These are phyloP conservation scores for Cenchrus fungigraminus DNA, from an alignment of 176 grass and related monocot species.

Conservation along the genomic window DNA sequence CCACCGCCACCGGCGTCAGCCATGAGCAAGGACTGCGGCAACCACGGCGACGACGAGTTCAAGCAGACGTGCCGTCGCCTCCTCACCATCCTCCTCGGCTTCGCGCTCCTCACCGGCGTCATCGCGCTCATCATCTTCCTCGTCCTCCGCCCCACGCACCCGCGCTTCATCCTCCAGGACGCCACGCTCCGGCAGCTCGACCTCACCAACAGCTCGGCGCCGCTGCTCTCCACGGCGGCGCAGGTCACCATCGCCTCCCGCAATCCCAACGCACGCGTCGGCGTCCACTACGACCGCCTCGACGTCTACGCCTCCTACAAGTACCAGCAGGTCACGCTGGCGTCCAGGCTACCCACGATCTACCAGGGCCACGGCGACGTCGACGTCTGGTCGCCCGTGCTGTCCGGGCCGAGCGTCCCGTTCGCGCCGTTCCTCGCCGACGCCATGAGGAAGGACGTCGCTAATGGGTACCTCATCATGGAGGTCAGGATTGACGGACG, in stretches of 20 bases:
- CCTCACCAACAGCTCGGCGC: slow-evolving; percentile 37
- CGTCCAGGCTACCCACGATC: slow-evolving; percentile 28
- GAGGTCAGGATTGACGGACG: slow-evolving; percentile 74
- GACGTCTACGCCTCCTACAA: slow-evolving; percentile 77
- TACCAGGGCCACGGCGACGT: slow-evolving; percentile 91
- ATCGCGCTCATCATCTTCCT: slow-evolving; percentile 74
- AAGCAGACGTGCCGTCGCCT: not conserved
- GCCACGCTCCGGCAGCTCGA: slow-evolving; percentile 52
- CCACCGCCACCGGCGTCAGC: not conserved
- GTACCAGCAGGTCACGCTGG: slow-evolving; percentile 78
- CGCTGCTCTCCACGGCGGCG: slow-evolving; percentile 41
- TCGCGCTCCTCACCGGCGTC: slow-evolving; percentile 48
- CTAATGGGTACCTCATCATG: slow-evolving; percentile 47
- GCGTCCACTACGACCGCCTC: slow-evolving; percentile 82
- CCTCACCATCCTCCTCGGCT: not conserved
- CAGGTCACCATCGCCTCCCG: slow-evolving; percentile 81
- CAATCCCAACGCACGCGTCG: slow-evolving; percentile 81
- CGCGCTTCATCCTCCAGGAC: slow-evolving; percentile 82
- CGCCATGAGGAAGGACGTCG: slow-evolving; percentile 44
- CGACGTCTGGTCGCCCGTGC: slow-evolving; percentile 78
- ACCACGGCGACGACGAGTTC: slow-evolving; percentile 56
- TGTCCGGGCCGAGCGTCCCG: slow-evolving; percentile 50
- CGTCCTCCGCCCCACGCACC: slow-evolving; percentile 71
- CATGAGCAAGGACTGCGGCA: slow-evolving; percentile 72
- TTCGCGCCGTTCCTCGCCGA: slow-evolving; percentile 67